phyloP scores from a whole-genome alignment of 352 stramenopile genomes.

The Globisporangium acanthophoron region DNA sequence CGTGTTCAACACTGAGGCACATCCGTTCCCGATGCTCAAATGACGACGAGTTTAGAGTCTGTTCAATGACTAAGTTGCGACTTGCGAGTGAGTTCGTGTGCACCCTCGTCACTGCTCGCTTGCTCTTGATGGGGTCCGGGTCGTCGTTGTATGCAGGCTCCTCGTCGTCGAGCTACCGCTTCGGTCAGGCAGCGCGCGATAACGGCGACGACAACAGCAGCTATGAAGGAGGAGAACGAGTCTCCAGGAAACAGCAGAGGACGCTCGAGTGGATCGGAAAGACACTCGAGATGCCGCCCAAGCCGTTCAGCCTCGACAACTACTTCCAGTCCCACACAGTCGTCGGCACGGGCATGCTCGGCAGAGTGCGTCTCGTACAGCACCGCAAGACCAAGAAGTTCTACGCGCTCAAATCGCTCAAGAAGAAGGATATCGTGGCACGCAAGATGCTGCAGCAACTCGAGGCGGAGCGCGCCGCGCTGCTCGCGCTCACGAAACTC shows the following conservation, averaged over 20 bases:
- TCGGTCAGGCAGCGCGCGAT: conserved; percentile 7
- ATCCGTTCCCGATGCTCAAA: conserved; percentile 60
- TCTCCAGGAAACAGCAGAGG: neutral
- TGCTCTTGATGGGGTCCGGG: conserved; percentile 6
- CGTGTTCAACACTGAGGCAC: conserved; percentile 88
- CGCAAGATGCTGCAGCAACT: conserved; percentile 57
- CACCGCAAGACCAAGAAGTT: conserved; percentile 52
- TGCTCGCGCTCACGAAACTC: conserved; percentile 33
- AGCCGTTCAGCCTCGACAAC: conserved; percentile 43
- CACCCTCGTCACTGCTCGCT: neutral
- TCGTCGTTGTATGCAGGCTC: conserved; percentile 3
- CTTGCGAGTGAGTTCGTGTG: neutral
- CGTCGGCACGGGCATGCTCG: conserved; percentile 69
- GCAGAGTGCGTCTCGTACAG: conserved; percentile 56
- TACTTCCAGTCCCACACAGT: conserved; percentile 56
- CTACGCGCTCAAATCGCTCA: conserved; percentile 74
- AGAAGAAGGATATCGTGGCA: conserved; percentile 52
- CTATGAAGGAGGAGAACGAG: neutral
- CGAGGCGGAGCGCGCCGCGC: conserved; percentile 43
- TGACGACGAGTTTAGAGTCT: neutral
- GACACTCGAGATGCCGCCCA: conserved; percentile 46
- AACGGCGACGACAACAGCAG: neutral
- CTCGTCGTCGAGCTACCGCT: conserved; percentile 13
- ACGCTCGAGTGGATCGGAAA: conserved; percentile 38
- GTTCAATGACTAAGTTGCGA: neutral